Evolutionary conservation across 2,329 filamentous ascomycete genomes (phyloP), one percentile per base, ranked within the genome.

Genomic region (Ascochyta pisi): DNA sequence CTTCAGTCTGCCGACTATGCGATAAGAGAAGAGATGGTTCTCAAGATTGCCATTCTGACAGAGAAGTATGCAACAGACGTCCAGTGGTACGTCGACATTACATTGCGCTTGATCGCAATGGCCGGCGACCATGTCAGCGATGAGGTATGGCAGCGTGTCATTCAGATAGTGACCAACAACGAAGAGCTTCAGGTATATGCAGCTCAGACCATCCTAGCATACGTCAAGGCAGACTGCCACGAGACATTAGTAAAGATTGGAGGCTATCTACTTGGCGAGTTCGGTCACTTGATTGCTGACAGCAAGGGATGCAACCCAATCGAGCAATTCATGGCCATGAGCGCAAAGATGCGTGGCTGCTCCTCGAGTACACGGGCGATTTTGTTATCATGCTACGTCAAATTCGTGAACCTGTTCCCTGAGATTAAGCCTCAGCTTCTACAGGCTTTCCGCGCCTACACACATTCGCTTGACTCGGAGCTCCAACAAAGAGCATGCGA

Each of bases 51-150:
- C 48, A 99, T 99, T 70, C 78, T 99, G 62, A 98, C 96, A 0
- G 95, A 99, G 75, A 98, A 98, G 74, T 99, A 99, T 74, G 95
- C 95, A 23, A 97, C 93, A 0, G 95, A 99, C 70, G 91, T 96
- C 19, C 94, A 98, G 79, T 99, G 95, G 95, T 99, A 99, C 76
- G 96, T 99, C 60, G 94, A 99, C 73, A 97, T 98, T 65, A 96
- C 95, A 10, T 82, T 99, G 64, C 88, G 94, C 52, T 84, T 99
- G 48, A 93, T 99, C 56, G 92, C 94, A 55, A 93, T 98, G 86
- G 95, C 96, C 3, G 95, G 95, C 64, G 95, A 99, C 70, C 95
- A 99, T 75, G 94, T 99, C 65, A 98, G 94, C 76, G 96, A 99
- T 62, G 95, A 99, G 78, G 95, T 99, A 16, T 99, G 95, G 95